These are phyloP conservation scores for Pythium folliculosum DNA, from an alignment of 352 stramenopile genomes.

Conservation along the genomic window DNA sequence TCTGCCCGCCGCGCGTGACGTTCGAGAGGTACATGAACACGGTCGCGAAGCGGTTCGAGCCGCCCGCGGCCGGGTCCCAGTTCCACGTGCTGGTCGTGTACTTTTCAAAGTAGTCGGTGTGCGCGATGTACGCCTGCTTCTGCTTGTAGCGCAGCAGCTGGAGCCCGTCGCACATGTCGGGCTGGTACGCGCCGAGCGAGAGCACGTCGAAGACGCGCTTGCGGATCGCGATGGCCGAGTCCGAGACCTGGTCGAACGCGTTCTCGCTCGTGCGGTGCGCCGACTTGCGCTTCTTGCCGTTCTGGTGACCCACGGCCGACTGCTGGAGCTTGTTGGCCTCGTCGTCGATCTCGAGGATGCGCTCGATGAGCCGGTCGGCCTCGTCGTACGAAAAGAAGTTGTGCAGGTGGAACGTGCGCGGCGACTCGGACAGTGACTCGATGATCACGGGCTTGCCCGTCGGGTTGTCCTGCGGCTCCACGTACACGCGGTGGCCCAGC, in stretches of 20 bases:
- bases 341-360: slow-evolving; percentile 83
- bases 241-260: slow-evolving; percentile 84
- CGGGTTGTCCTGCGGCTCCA: slow-evolving; percentile 53
- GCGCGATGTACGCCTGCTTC: slow-evolving; percentile 93
- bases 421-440: slow-evolving; percentile 77
- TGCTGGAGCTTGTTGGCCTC: slow-evolving; percentile 81
- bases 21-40: slow-evolving; percentile 87
- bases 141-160: slow-evolving; percentile 96
- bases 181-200: slow-evolving; percentile 87
- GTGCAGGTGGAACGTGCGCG: slow-evolving; percentile 84
- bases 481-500: slow-evolving; percentile 67
- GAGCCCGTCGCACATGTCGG: slow-evolving; percentile 93
- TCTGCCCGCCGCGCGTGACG: slow-evolving; percentile 77
- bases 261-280: slow-evolving; percentile 86
- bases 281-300: slow-evolving; percentile 68
- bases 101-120: slow-evolving; percentile 93
- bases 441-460: slow-evolving; percentile 65
- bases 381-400: slow-evolving; percentile 88
- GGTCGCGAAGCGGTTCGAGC: slow-evolving; percentile 84
- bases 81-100: slow-evolving; percentile 61
- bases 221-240: slow-evolving; percentile 70
- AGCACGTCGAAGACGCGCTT: slow-evolving; percentile 91
- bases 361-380: slow-evolving; percentile 76
- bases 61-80: slow-evolving; percentile 72
- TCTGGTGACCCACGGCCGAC: slow-evolving; percentile 73